Percentiles rank a stretch among this genome's conserved stretches.
phyloP scores from a whole-genome alignment of 495 filamentous ascomycete genomes.

The Aspergillus homomorphus region DNA sequence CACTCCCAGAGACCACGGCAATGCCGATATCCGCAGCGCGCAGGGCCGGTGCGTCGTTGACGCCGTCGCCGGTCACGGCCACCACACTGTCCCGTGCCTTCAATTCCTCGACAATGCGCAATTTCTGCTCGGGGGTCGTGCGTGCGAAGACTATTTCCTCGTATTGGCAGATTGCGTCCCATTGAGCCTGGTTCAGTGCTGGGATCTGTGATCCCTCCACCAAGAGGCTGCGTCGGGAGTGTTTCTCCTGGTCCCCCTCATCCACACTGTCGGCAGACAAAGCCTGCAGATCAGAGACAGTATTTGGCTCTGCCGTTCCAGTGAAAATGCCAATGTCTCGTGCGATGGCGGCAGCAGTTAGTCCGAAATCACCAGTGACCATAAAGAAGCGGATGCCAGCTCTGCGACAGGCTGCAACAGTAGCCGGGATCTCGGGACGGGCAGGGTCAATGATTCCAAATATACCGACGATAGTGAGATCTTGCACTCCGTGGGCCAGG shows the following conservation, averaged over 20 bases:
- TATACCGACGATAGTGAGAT: constrained; percentile 48
- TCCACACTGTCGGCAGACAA: constrained; percentile 2
- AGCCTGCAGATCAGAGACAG: constrained; percentile 24
- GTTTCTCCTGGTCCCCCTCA: constrained; percentile 8
- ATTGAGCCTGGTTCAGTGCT: constrained; percentile 53
- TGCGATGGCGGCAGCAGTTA: constrained; percentile 69
- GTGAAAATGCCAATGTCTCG: constrained; percentile 64
- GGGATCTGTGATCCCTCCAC: constrained; percentile 56
- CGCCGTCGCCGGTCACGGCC: constrained; percentile 72
- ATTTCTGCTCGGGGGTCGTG: constrained; percentile 74
- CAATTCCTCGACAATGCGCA: constrained; percentile 68
- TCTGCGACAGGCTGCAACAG: constrained; percentile 47
- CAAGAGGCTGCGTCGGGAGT: constrained; percentile 31
- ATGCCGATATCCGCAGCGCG: constrained; percentile 65
- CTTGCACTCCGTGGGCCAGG: constrained; percentile 30
- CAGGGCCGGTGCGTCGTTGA: constrained; percentile 67
- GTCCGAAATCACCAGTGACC: constrained; percentile 69
- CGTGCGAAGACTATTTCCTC: constrained; percentile 68
- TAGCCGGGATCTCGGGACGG: constrained; percentile 55
- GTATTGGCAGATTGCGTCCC: constrained; percentile 55
- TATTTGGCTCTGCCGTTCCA: constrained; percentile 33
- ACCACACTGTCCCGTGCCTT: constrained; percentile 60
- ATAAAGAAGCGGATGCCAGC: constrained; percentile 62
- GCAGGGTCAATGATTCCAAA: constrained; percentile 63
- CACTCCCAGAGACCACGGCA: constrained; percentile 58